phyloP scores from a whole-genome alignment of 2,329 filamentous ascomycete species.

The Talaromyces sp. region DNA sequence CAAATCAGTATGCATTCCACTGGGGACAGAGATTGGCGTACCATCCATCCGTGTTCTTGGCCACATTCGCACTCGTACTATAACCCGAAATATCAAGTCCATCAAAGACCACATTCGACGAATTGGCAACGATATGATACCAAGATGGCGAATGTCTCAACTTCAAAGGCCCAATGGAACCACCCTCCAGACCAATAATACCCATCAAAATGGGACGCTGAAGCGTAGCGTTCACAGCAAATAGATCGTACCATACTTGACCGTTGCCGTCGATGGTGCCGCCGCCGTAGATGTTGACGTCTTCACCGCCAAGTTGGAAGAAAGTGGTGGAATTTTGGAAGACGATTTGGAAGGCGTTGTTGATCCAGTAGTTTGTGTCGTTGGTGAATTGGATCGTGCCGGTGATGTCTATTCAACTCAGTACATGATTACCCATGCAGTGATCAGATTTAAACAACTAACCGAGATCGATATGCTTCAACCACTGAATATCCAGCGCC shows the following conservation, averaged over 20 bases:
- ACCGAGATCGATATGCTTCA: conserved; percentile 61
- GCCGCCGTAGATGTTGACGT: conserved; percentile 65
- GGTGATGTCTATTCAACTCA: conserved; percentile 47
- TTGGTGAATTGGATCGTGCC: conserved; percentile 61
- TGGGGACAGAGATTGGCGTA: neutral
- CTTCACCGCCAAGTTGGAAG: conserved; percentile 63
- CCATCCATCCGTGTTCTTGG: conserved; percentile 64
- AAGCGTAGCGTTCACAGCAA: conserved; percentile 54
- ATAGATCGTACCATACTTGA: conserved; percentile 62
- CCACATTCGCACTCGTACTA: conserved; percentile 51
- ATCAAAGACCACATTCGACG: conserved; percentile 60
- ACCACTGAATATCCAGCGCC: conserved; percentile 62
- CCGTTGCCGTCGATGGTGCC: conserved; percentile 62
- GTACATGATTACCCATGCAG: neutral
- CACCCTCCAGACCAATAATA: conserved; percentile 55
- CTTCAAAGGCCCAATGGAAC: conserved; percentile 57
- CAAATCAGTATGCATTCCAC: conserved; percentile 17
- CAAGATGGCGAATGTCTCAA: conserved; percentile 60
- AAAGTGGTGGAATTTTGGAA: conserved; percentile 67
- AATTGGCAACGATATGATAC: conserved; percentile 65
- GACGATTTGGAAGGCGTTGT: conserved; percentile 58
- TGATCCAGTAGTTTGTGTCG: conserved; percentile 66
- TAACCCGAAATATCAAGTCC: conserved; percentile 58
- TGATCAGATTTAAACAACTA: conserved; percentile 21
- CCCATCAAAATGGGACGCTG: conserved; percentile 58